A percentile compares a stretch with the other conserved stretches of the same genome.
Evolutionary conservation across 2,329 filamentous ascomycete species (phyloP).

Genomic region (Teratosphaeria epicoccoides): DNA sequence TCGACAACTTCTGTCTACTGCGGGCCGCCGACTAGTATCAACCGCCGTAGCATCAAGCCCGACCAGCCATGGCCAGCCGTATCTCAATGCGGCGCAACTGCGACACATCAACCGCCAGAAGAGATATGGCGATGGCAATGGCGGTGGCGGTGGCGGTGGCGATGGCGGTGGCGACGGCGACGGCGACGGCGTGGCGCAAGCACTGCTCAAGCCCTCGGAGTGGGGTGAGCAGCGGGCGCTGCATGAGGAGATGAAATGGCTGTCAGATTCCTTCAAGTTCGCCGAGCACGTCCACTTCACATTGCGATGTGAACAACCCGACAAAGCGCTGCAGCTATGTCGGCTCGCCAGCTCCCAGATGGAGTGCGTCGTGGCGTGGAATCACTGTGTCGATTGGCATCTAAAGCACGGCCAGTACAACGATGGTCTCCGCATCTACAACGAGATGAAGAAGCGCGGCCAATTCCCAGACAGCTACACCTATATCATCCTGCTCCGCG

Average conservation of each 20-base stretch:
- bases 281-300: constrained; percentile 54
- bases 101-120: constrained; percentile 1
- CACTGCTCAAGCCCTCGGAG: background rate
- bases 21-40: constrained; percentile 5
- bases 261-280: constrained; percentile 63
- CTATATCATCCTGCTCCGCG: constrained; percentile 72
- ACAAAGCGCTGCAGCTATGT: constrained; percentile 58
- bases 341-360: constrained; percentile 56
- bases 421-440: constrained; percentile 69
- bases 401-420: constrained; percentile 51
- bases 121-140: too few species aligned
- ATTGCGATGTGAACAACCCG: constrained; percentile 49
- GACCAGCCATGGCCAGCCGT: constrained; percentile 1
- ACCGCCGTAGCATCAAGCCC: constrained; percentile 1
- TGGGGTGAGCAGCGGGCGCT: constrained; percentile 15
- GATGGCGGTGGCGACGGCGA: too few species aligned
- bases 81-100: constrained; percentile 8
- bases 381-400: constrained; percentile 65
- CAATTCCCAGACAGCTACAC: constrained; percentile 73
- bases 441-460: constrained; percentile 96
- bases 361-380: constrained; percentile 71
- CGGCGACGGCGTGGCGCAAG: background rate
- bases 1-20: constrained; percentile 16
- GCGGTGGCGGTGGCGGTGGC: too few species aligned
- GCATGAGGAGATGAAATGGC: constrained; percentile 49